Base-by-base conservation (phyloP, 2,329 filamentous ascomycete species). In the Pyrenochaeta sp. region DNA sequence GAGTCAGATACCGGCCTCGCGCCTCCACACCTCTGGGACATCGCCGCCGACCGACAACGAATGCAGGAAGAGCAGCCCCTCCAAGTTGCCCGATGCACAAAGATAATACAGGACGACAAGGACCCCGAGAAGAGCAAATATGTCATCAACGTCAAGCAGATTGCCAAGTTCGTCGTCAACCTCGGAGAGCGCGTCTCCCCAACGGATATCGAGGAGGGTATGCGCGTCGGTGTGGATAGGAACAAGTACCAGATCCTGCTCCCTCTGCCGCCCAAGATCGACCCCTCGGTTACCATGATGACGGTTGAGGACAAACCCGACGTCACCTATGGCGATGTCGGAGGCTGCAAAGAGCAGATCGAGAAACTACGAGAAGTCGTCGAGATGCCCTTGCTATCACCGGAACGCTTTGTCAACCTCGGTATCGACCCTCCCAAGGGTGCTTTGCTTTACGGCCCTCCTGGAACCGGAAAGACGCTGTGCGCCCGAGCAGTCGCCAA, bases 61-160 rank as follows among this genome's bases (percentile, higher is more conserved):
- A 99, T 99, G 95, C 89, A 90, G 64, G 95, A 99, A 82, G 95
- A 99, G 82, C 95, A 99, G 75, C 95, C 95, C 43, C 86, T 98
- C 71, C 95, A 99, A 82, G 95, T 99, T 64, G 95, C 95, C 66
- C 87, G 95, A 75, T 99, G 95, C 85, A 99, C 95, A 59, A 99
- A 99, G 86, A 99, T 99, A 79, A 99, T 99, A 70, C 89, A 93
- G 61, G 94, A 98, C 76, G 93, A 97, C 78, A 94, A 95, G 81
- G 93, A 98, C 77, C 85, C 92, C 60, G 91, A 96, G 64, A 99
- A 99, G 87, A 96, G 91, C 88, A 99, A 98, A 88, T 99, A 99
- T 83, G 93, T 99, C 73, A 99, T 99, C 86, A 99, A 99, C 81
- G 94, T 99, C 71, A 99, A 99, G 85, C 95, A 99, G 81, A 99